A percentile compares a stretch with the other conserved stretches of the same genome.
These are phyloP conservation scores for Flaveria floridana DNA, from an alignment of 140 eudicot genomes.

Conservation along the genomic window DNA sequence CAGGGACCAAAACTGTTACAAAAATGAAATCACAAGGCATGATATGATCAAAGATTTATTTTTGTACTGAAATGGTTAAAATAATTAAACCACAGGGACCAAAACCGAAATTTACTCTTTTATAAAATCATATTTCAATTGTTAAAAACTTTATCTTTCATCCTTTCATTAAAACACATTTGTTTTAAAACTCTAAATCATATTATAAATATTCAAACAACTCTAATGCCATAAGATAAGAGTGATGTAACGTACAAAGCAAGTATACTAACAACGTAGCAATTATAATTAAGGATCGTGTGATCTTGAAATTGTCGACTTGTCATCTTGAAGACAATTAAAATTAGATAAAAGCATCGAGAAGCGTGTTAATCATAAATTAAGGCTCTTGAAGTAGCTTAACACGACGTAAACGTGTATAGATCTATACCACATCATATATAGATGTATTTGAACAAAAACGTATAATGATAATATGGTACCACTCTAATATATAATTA, in stretches of 20 bases:
- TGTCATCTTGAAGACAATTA: background rate
- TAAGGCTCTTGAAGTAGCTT: background rate
- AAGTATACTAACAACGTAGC: background rate
- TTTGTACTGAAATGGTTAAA: too few relatives aligned
- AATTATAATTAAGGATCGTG: background rate
- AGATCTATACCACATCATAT: background rate
- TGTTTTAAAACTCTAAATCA: background rate
- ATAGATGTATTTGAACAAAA: background rate
- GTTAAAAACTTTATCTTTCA: background rate
- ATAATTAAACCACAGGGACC: too few relatives aligned
- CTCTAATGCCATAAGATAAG: background rate
- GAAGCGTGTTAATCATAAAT: background rate
- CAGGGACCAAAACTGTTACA: too few relatives aligned
- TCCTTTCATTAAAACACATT: background rate
- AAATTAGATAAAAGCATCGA: background rate
- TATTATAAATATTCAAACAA: background rate
- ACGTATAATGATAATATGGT: background rate
- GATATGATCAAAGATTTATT: too few relatives aligned
- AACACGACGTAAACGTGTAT: background rate
- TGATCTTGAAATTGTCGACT: background rate
- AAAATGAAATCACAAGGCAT: too few relatives aligned
- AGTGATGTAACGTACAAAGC: background rate
- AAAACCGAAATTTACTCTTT: too few relatives aligned
- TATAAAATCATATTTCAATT: background rate
- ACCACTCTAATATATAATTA: background rate